Percentiles rank a stretch among this genome's conserved stretches.
Conservation (phyloP, 345 rosid genomes). For the Rhodamnia rubescens region DNA sequence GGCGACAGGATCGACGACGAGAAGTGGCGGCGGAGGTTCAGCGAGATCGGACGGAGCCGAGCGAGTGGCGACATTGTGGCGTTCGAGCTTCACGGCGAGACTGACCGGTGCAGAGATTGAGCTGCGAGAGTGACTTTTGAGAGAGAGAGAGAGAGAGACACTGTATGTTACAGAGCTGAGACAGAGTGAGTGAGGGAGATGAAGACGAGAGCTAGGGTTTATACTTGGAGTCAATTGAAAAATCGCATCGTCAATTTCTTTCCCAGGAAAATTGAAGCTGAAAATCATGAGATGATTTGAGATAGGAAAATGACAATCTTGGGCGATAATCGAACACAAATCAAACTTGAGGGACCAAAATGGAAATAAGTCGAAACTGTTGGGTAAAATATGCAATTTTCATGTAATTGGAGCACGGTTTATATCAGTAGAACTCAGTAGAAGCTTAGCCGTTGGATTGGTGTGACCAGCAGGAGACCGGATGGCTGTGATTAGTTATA, state of each 20-base stretch:
- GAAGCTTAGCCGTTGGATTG: background rate
- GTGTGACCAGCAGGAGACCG: background rate
- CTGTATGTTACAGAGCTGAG: background rate
- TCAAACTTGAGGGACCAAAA: background rate
- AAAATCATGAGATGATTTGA: no score
- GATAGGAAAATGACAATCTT: no score
- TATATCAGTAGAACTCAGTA: background rate
- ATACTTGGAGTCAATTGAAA: background rate
- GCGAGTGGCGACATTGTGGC: background rate
- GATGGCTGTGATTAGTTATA: background rate
- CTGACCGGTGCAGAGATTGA: background rate
- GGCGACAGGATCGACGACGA: slow-evolving; percentile 33
- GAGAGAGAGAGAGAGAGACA: background rate
- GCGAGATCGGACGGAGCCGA: slow-evolving; percentile 4
- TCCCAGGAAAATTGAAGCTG: no score
- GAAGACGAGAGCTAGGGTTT: background rate
- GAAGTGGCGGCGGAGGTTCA: slow-evolving; percentile 7
- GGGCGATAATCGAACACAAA: no score
- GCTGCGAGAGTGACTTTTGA: background rate
- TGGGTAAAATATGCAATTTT: background rate
- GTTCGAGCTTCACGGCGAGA: background rate
- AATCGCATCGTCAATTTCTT: no score
- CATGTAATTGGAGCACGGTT: no score
- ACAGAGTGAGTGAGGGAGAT: background rate
- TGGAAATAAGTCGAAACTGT: background rate